phyloP scores from a whole-genome alignment of 2,329 filamentous ascomycete genomes.

The Teratosphaeria zuluensis region DNA sequence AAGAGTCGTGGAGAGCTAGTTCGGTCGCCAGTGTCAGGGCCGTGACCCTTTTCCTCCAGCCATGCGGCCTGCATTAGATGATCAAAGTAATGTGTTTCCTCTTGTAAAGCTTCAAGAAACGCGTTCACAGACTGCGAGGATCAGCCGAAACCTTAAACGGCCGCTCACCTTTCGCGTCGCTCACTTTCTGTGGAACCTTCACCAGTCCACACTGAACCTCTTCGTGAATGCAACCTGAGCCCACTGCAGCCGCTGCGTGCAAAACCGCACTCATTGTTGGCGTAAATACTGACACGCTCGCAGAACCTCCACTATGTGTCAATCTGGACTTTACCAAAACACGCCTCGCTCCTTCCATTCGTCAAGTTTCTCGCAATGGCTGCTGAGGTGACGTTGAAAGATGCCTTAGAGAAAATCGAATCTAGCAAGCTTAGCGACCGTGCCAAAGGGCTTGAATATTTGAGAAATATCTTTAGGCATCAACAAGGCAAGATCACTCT shows the following conservation, averaged over 20 bases:
- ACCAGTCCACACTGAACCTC: background rate
- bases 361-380: background rate
- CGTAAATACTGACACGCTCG: background rate
- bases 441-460: conserved; percentile 42
- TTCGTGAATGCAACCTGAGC: background rate
- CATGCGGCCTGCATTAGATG: background rate
- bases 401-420: conserved; percentile 26
- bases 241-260: background rate
- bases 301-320: background rate
- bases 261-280: background rate
- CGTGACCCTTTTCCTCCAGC: background rate
- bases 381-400: conserved; percentile 1
- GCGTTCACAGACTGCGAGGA: background rate
- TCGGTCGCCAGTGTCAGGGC: background rate
- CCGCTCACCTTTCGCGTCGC: background rate
- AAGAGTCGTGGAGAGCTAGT: background rate
- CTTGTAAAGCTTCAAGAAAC: background rate
- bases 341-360: background rate
- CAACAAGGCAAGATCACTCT: conserved; percentile 29
- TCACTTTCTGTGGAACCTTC: background rate
- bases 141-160: background rate
- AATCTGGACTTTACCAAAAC: background rate
- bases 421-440: conserved; percentile 39
- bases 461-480: conserved; percentile 47
- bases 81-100: background rate